Evolutionary conservation across 2,329 filamentous ascomycete species (phyloP), one percentile per base, ranked within the genome.

Genomic region (Fusarium tricinctum): DNA sequence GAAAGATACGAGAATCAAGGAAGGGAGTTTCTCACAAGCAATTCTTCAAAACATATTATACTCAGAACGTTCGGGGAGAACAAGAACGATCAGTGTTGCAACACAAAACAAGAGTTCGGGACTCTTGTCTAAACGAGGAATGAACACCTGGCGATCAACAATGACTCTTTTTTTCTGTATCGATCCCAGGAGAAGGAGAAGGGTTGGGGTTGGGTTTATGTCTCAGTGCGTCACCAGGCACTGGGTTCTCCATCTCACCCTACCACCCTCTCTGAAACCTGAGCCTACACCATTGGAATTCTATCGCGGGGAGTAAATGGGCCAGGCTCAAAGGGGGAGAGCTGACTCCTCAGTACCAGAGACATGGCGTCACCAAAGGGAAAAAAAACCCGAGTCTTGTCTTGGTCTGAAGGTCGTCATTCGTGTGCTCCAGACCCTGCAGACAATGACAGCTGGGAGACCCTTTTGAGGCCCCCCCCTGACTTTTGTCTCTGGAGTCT

Each of bases 331-430:
- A 65, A 64, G 54, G 42, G 40, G 62, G 54, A 66, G 60, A 60
- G 60, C 53, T 65, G 62, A 65, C 43, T 39, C 56, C 43, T 53
- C 38, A n/a, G 40, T 30, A 48, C 30, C 33, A 60, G 45, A 58
- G 44, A 53, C 66, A 68, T 68, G 60, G 66, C 66, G 66, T 68
- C 66, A 66, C 66, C 23, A 44, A 53, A 17, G 32, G 30, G 53
- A 28, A 30, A 56, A 49, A 49, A n/a, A n/a, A n/a, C n/a, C n/a
- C 33, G 47, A 69, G 56, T 69, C 49, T 48, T 68, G 66, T 68
- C 66, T 68, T 51, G 66, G 30, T 48, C 57, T 30, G 30, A 38
- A 35, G 55, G 33, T 39, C 32, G 44, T 48, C 47, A 69, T 68
- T 68, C 54, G 66, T 54, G 50, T 42, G 30, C 56, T 15, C 43